Percentiles rank a stretch among this genome's conserved stretches.
These are phyloP conservation scores for Picea mariana DNA, from an alignment of 83 land plant genomes.

Conservation along the genomic window DNA sequence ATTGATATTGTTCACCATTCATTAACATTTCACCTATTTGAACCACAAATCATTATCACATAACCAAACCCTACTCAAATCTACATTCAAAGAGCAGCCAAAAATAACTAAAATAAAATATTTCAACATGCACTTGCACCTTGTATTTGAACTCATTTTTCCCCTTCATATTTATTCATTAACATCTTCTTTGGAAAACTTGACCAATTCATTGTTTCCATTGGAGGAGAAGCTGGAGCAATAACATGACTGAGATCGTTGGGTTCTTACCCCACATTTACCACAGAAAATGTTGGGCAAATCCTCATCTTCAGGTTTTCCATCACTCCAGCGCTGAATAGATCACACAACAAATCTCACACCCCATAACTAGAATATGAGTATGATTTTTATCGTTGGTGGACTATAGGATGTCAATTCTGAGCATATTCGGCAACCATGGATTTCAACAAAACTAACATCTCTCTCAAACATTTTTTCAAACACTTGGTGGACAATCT, in stretches of 20 bases:
- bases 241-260: background rate
- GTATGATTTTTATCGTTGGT: too few relatives aligned
- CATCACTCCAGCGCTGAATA: background rate
- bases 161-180: constrained; percentile 57
- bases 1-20: constrained; percentile 77
- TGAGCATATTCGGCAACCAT: too few relatives aligned
- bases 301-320: constrained; percentile 5
- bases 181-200: constrained; percentile 60
- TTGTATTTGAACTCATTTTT: constrained; percentile 81
- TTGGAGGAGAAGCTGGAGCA: background rate
- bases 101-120: background rate
- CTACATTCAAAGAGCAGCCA: background rate
- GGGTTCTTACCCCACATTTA: constrained; percentile 21
- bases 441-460: too few relatives aligned
- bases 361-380: too few relatives aligned
- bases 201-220: background rate
- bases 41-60: constrained; percentile 1
- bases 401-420: too few relatives aligned
- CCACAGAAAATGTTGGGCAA: constrained; percentile 26
- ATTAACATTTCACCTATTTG: constrained; percentile 79
- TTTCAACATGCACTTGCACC: constrained; percentile 27
- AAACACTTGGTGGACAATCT: too few relatives aligned
- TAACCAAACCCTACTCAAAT: background rate
- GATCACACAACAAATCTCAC: background rate
- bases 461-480: too few relatives aligned